Evolutionary conservation across 495 filamentous ascomycete species (phyloP), one percentile per base, ranked within the genome.

Genomic region (Penicillium cosmopolitanum): DNA sequence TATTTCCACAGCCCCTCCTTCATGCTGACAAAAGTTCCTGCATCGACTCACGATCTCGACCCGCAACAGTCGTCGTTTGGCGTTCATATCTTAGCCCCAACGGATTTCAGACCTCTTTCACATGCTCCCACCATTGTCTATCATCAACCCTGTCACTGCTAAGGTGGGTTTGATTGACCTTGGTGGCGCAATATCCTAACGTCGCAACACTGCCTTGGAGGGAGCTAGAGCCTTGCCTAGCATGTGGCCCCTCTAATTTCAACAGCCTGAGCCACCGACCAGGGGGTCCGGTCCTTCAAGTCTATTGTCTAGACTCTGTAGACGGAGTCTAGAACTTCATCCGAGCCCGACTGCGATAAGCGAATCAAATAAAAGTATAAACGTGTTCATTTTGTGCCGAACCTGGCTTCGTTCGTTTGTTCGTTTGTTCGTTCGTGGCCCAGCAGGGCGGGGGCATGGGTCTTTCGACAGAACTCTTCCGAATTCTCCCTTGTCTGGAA

Each of bases 11-110:
- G 9, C 46, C 46, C 46, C 19, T 21, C n/a, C 43, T n/a, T 31
- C 5, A 28, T 44, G 16, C 18, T 48, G 46, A 28, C 46, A 23
- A 48, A 47, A 58, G 56, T 58, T 58, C 56, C 38, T 58, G 56
- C 50, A 35, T 40, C 12, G 55, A 48, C 46, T 48, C 46, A 48
- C 46, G 46, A 48, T 48, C 46, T 48, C 46, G 46, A 48, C 46
- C 46, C 46, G 46, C 46, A 48, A 21, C 23, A 11, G 19, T 25
- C 23, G 19, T 28, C n/a, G 18, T 48, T 48, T 28, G 21, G 46
- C 46, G 46, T 48, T 48, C 46, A 25, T 48, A 48, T 48, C 46
- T 48, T n/a, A 23, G 46, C 46, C 46, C 46, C 46, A 48, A 48
- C 46, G 11, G 46, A 48, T 48, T 50, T 28, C 31, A 23, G 23